These are phyloP conservation scores for Agarophyton chilense DNA, from an alignment of 23 red algal species.

Conservation along the genomic window DNA sequence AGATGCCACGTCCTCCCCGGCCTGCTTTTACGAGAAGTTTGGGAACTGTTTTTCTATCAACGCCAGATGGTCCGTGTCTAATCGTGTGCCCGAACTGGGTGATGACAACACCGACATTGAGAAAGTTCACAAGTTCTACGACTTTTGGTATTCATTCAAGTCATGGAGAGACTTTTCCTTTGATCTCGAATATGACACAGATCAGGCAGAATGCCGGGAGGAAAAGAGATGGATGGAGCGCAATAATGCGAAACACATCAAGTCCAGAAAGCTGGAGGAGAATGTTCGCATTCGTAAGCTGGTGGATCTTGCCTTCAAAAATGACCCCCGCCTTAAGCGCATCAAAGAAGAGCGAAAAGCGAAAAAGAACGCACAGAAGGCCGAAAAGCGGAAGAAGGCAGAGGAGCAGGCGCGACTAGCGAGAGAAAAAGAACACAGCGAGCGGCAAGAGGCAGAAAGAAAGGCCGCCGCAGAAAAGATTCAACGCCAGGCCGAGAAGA, in stretches of 20 bases:
- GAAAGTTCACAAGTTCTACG: slow-evolving; percentile 81
- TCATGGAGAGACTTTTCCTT: slow-evolving; percentile 88
- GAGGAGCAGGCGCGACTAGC: slow-evolving; percentile 34
- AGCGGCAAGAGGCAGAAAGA: slow-evolving; percentile 38
- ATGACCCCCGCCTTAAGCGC: slow-evolving; percentile 67
- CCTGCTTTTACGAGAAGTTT: slow-evolving; percentile 70
- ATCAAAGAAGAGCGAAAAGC: slow-evolving; percentile 46
- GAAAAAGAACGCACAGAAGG: slow-evolving; percentile 58
- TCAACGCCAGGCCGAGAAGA: slow-evolving; percentile 46
- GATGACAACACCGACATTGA: slow-evolving; percentile 59
- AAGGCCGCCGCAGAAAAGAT: slow-evolving; percentile 68
- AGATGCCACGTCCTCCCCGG: slow-evolving; percentile 50
- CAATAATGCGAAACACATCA: slow-evolving; percentile 76
- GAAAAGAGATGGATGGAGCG: slow-evolving; percentile 91
- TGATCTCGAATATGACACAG: slow-evolving; percentile 78
- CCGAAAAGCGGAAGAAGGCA: slow-evolving; percentile 54
- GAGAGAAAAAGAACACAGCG: slow-evolving; percentile 53
- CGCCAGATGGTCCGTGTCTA: slow-evolving; percentile 76
- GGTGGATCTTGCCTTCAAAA: slow-evolving; percentile 79
- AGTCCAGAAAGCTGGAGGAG: slow-evolving; percentile 65
- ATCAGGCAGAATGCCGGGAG: slow-evolving; percentile 83
- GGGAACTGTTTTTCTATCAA: slow-evolving; percentile 70
- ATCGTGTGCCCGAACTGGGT: slow-evolving; percentile 76
- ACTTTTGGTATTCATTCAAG: slow-evolving; percentile 84
- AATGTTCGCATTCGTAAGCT: slow-evolving; percentile 65